Percentiles rank a stretch among this genome's conserved stretches.
These are phyloP conservation scores for Salix viminalis DNA, from an alignment of 345 rosid genomes.

Conservation along the genomic window DNA sequence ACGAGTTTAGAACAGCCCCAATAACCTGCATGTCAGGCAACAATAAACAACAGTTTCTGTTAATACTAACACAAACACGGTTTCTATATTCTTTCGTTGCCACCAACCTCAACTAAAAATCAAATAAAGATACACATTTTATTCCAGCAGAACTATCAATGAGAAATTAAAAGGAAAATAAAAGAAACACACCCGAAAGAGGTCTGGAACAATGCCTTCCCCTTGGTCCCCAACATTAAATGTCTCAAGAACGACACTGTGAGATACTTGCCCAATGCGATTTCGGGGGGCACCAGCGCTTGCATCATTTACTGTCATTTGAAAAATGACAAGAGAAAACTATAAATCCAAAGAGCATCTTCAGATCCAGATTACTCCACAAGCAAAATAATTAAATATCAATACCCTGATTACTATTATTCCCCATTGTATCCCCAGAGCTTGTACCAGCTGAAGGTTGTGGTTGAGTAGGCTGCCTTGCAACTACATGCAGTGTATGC, in stretches of 20 bases:
- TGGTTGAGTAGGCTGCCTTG: slow-evolving; percentile 65
- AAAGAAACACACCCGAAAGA: slow-evolving; percentile 45
- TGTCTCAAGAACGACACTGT: slow-evolving; percentile 78
- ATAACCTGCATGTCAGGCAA: slow-evolving; percentile 53
- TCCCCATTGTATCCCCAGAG: slow-evolving; percentile 46
- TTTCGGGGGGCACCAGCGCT: slow-evolving; percentile 49
- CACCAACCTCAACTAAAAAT: background rate
- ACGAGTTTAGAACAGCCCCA: slow-evolving; percentile 77
- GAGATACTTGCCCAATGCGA: slow-evolving; percentile 68
- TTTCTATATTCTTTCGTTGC: background rate
- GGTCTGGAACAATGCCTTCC: slow-evolving; percentile 62
- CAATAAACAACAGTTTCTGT: slow-evolving; percentile 3
- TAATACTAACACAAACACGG: background rate
- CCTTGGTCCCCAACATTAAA: slow-evolving; percentile 80
- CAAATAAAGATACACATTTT: slow-evolving; percentile 11
- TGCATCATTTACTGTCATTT: slow-evolving; percentile 52
- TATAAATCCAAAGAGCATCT: background rate
- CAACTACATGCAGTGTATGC: slow-evolving; percentile 84
- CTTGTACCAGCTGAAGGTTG: slow-evolving; percentile 50
- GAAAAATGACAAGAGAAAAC: background rate
- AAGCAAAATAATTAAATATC: slow-evolving; percentile 12
- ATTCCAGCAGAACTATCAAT: background rate
- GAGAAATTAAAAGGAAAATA: background rate
- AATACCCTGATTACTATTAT: slow-evolving; percentile 44
- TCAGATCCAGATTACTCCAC: background rate